Evolutionary conservation across 2,329 filamentous ascomycete genomes (phyloP), one percentile per base, ranked within the genome.

Genomic region (Diaporthe vaccinii): DNA sequence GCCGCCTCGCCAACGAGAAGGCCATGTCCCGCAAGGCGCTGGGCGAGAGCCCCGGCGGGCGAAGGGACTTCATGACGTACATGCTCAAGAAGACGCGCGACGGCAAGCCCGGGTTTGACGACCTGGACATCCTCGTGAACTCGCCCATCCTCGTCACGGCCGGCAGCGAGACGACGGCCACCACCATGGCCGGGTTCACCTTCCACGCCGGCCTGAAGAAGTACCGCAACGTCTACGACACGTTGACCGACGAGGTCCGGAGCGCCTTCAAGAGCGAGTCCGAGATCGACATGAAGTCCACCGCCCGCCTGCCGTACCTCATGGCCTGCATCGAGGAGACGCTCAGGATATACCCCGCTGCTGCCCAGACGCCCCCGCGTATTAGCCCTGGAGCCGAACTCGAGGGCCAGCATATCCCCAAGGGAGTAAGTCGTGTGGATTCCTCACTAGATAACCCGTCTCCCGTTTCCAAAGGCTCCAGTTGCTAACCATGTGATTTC

Each of bases 261-360:
- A 59, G 69, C 9, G 74, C 73, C 8, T 84, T 84, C 58, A 41
- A 61, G 2, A 71, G 67, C 10, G 78, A 79, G 9, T 75, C 76
- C 9, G 82, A 84, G 15, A 81, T 84, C 39, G 72, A 67, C 25
- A 75, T 75, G 69, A 68, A 53, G 44, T 53, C 74, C 3, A 67
- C 61, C 44, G 59, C 74, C 10, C 41, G 69, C 76, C 87, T 98
- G 31, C 90, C 91, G 1, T 98, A 97, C 81, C 88, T 98, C 4
- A 88, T 92, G 78, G 89, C 88, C 78, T 91, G 95, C 41, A 93
- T 98, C 84, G 92, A 93, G 83, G 95, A 98, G 85, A 93, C 94
- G 0, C 91, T 98, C 81, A 94, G 95, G 67, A 44, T 75, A n/a
- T 75, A 25, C 59, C 74, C 72, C 0, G 62, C 78, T 14, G 62